A percentile compares a stretch with the other conserved stretches of the same genome.
Conservation (phyloP, 192 early-diverging fungal species). For the Backusella parvicylindrica region DNA sequence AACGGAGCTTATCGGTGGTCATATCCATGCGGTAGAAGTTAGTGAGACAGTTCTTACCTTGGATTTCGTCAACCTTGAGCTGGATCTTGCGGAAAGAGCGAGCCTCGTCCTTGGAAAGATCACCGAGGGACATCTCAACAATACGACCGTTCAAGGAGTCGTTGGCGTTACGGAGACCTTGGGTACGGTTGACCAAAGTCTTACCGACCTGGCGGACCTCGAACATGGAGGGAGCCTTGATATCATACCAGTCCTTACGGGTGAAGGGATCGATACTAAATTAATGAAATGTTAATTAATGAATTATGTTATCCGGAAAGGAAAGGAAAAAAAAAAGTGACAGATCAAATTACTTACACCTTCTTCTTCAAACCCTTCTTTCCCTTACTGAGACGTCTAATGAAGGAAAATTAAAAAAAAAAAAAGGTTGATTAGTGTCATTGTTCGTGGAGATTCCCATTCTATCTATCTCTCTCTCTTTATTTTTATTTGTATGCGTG, state of each 20-base stretch:
- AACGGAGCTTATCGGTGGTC: slow-evolving; percentile 98
- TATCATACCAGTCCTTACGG: slow-evolving; percentile 99
- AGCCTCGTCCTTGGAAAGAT: slow-evolving; percentile 88
- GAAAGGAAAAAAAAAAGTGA: not conserved
- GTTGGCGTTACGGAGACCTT: slow-evolving; percentile 97
- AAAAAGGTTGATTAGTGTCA: not conserved
- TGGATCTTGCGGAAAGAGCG: slow-evolving; percentile 95
- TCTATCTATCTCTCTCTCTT: not conserved
- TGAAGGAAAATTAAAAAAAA: not conserved
- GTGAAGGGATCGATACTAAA: slow-evolving; percentile 94
- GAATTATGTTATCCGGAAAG: not conserved
- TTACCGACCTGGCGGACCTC: slow-evolving; percentile 90
- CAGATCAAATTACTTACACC: slow-evolving; percentile 50
- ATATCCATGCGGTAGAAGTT: slow-evolving; percentile 99
- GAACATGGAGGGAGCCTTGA: slow-evolving; percentile 95
- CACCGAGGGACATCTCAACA: slow-evolving; percentile 91
- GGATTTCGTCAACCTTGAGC: slow-evolving; percentile 91
- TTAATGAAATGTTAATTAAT: not conserved
- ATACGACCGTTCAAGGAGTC: slow-evolving; percentile 94
- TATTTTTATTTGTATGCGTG: not conserved
- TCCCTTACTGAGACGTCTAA: slow-evolving; percentile 72
- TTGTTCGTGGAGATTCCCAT: not conserved
- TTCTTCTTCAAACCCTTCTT: slow-evolving; percentile 87
- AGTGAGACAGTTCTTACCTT: slow-evolving; percentile 97
- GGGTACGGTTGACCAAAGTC: slow-evolving; percentile 99